Evolutionary conservation across 2,329 filamentous ascomycete genomes (phyloP).

Genomic region (Epichloe gansuensis): DNA sequence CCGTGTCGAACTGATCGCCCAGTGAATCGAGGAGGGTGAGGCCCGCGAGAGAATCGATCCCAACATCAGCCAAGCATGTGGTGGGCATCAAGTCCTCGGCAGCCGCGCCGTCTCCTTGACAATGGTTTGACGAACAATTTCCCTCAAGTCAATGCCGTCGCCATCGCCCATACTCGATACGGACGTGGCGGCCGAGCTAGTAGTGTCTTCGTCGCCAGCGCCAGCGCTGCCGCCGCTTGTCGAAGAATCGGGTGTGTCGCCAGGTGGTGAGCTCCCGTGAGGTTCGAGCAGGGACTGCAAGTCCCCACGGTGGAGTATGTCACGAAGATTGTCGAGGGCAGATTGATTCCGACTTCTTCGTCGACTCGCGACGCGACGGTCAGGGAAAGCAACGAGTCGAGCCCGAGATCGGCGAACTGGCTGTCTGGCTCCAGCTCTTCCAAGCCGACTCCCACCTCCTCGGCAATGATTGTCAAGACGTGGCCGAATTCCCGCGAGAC

Average conservation of each 20-base stretch:
- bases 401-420: slow-evolving; percentile 25
- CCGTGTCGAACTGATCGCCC: too few relatives aligned
- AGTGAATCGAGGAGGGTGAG: slow-evolving; percentile 5
- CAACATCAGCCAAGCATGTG: slow-evolving; percentile 1
- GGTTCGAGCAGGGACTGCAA: too few relatives aligned
- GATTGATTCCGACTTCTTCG: slow-evolving; percentile 42
- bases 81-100: not conserved
- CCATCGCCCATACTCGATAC: too few relatives aligned
- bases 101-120: slow-evolving; percentile 25
- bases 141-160: too few relatives aligned
- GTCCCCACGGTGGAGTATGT: slow-evolving; percentile 39
- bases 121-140: slow-evolving; percentile 9
- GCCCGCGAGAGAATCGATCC: slow-evolving; percentile 6
- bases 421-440: not conserved
- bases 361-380: slow-evolving; percentile 42
- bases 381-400: slow-evolving; percentile 47
- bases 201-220: too few relatives aligned
- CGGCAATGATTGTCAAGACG: slow-evolving; percentile 3
- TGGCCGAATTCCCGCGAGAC: too few relatives aligned
- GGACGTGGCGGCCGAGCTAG: too few relatives aligned
- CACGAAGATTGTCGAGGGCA: slow-evolving; percentile 38
- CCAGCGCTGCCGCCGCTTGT: too few relatives aligned
- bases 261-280: too few relatives aligned
- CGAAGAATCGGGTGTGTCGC: too few relatives aligned
- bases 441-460: slow-evolving; percentile 5